phyloP scores from a whole-genome alignment of 306 rosid species.

The Morella rubra region DNA sequence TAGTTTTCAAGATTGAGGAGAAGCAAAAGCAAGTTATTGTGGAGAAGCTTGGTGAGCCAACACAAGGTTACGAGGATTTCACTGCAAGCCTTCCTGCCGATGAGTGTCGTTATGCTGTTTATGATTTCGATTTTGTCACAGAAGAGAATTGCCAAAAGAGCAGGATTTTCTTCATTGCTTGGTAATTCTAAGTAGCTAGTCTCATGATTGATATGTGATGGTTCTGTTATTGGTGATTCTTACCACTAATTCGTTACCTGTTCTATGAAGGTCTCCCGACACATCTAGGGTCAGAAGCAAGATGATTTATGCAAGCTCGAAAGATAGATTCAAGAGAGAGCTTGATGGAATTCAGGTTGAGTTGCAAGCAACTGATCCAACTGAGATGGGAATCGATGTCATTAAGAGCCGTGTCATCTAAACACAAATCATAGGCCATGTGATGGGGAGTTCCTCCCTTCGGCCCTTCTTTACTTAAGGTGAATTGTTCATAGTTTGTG shows the following conservation, averaged over 20 bases:
- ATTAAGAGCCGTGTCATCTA: slow-evolving; percentile 68
- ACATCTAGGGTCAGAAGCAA: slow-evolving; percentile 78
- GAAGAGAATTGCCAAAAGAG: slow-evolving; percentile 76
- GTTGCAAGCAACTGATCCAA: slow-evolving; percentile 84
- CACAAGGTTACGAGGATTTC: slow-evolving; percentile 65
- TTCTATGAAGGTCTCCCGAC: slow-evolving; percentile 74
- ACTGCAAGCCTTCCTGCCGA: slow-evolving; percentile 71
- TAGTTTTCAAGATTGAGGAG: slow-evolving; percentile 80
- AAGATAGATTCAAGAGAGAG: slow-evolving; percentile 91
- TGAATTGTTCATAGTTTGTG: slow-evolving; percentile 24
- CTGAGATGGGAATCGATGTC: slow-evolving; percentile 83
- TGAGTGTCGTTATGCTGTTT: slow-evolving; percentile 85
- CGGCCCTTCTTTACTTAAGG: slow-evolving; percentile 30
- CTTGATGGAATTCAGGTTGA: slow-evolving; percentile 85
- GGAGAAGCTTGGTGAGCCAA: slow-evolving; percentile 76
- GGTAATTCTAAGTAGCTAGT: slow-evolving; percentile 41
- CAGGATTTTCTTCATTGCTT: slow-evolving; percentile 76
- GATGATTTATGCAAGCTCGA: slow-evolving; percentile 94
- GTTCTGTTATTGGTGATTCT: background rate
- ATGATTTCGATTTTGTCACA: slow-evolving; percentile 79
- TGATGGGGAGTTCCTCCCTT: slow-evolving; percentile 32
- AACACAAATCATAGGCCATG: slow-evolving; percentile 28
- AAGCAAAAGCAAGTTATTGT: slow-evolving; percentile 84
- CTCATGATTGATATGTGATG: background rate
- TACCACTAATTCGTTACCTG: slow-evolving; percentile 12